These are phyloP conservation scores for Zygosaccharomyces gambellarensis DNA, from an alignment of 805 yeast species.

Conservation along the genomic window DNA sequence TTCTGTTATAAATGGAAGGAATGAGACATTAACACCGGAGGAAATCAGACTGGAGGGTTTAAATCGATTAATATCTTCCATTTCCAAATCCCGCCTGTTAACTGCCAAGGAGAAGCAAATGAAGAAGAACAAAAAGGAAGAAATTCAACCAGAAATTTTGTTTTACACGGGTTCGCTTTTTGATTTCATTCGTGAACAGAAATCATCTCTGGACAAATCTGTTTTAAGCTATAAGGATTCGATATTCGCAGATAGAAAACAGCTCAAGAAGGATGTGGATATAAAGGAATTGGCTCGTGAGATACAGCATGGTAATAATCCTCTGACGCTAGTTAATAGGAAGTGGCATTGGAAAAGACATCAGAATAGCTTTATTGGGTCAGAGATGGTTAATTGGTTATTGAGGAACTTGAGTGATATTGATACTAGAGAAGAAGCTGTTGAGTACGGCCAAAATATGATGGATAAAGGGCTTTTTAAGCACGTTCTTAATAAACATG, in stretches of 20 bases:
- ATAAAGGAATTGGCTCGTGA: constrained; percentile 54
- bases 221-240: constrained; percentile 36
- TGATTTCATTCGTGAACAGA: constrained; percentile 53
- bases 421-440: constrained; percentile 77
- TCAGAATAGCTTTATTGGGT: constrained; percentile 74
- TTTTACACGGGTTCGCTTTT: constrained; percentile 86
- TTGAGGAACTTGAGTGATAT: constrained; percentile 74
- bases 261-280: constrained; percentile 47
- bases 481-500: constrained; percentile 83
- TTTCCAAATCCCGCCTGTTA: constrained; percentile 53
- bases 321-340: constrained; percentile 67
- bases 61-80: constrained; percentile 55
- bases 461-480: constrained; percentile 67
- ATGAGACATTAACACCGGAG: constrained; percentile 69
- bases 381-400: constrained; percentile 83
- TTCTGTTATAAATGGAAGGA: constrained; percentile 40
- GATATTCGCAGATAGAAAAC: constrained; percentile 29
- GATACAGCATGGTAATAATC: constrained; percentile 55
- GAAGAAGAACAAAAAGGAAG: constrained; percentile 38
- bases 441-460: constrained; percentile 67
- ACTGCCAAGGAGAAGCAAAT: constrained; percentile 40
- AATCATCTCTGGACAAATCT: constrained; percentile 37
- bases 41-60: constrained; percentile 92
- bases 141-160: constrained; percentile 63
- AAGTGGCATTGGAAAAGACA: constrained; percentile 88